Evolutionary conservation across 768 basidiomycete genomes (phyloP).

Genomic region (Amanita exitialis): DNA sequence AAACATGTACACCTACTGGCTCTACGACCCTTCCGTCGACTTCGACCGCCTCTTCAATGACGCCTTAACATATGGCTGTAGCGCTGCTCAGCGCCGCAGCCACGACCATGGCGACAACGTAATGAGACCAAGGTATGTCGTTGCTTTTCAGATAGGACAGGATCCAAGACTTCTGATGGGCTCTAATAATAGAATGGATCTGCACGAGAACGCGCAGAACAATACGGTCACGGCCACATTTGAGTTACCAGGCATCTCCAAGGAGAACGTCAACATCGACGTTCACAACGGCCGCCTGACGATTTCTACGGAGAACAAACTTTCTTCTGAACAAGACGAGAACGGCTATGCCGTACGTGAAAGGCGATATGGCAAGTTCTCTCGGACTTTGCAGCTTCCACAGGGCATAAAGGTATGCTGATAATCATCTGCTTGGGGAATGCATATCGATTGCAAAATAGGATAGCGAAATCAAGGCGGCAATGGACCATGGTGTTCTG

Average conservation of each 20-base stretch:
- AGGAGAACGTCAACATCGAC: constrained; percentile 45
- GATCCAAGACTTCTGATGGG: not conserved
- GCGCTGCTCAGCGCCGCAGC: not conserved
- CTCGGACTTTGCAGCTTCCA: constrained; percentile 41
- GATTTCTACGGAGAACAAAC: constrained; percentile 39
- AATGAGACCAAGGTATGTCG: not conserved
- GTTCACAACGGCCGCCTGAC: constrained; percentile 40
- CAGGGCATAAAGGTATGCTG: constrained; percentile 39
- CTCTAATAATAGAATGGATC: constrained; percentile 34
- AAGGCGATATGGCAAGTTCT: constrained; percentile 36
- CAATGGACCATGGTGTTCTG: constrained; percentile 40
- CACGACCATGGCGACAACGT: not conserved
- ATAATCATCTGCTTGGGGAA: not conserved
- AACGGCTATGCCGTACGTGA: constrained; percentile 38
- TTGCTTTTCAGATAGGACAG: not conserved
- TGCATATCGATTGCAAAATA: not conserved
- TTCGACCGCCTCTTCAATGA: constrained; percentile 31
- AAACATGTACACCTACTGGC: not conserved
- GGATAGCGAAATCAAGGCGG: constrained; percentile 28
- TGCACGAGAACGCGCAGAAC: constrained; percentile 37
- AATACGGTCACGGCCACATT: constrained; percentile 50
- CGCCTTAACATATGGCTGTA: constrained; percentile 7
- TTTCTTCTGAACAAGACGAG: constrained; percentile 25
- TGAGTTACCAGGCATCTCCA: constrained; percentile 48
- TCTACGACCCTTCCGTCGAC: not conserved